A percentile compares a stretch with the other conserved stretches of the same genome.
Evolutionary conservation across 2,329 filamentous ascomycete genomes (phyloP).

Genomic region (Alternaria sp.): DNA sequence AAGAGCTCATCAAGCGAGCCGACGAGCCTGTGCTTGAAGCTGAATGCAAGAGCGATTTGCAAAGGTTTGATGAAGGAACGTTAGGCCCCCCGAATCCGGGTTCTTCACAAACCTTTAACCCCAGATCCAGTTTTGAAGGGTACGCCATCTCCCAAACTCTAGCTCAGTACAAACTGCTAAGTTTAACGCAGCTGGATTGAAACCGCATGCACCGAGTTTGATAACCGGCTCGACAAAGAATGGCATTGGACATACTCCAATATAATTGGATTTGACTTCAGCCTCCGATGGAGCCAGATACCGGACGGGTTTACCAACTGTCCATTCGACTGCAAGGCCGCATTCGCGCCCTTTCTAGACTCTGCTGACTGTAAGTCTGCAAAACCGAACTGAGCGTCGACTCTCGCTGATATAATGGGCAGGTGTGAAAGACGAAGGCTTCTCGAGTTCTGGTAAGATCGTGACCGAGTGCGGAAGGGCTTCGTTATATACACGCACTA

Average conservation of each 20-base stretch:
- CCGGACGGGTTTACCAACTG: neutral
- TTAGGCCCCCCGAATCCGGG: neutral
- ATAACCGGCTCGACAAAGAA: neutral
- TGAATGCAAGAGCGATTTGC: neutral
- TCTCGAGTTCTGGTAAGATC: neutral
- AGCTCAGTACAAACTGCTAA: neutral
- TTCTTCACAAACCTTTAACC: neutral
- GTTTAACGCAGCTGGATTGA: neutral
- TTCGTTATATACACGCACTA: neutral
- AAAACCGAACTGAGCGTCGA: neutral
- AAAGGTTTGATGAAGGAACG: neutral
- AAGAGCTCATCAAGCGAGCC: neutral
- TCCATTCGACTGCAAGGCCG: neutral
- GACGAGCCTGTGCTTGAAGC: neutral
- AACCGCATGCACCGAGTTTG: neutral
- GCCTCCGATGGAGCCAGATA: neutral
- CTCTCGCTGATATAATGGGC: neutral
- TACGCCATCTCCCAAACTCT: neutral
- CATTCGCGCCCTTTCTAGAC: neutral
- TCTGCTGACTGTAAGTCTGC: neutral
- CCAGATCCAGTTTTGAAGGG: neutral
- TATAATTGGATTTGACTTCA: neutral
- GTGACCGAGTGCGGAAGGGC: neutral
- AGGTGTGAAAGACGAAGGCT: neutral
- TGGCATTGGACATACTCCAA: neutral